Evolutionary conservation across 1,139 yeast species (phyloP), one percentile per base, ranked within the genome.

Genomic region (Scheffersomyces segobiensis): DNA sequence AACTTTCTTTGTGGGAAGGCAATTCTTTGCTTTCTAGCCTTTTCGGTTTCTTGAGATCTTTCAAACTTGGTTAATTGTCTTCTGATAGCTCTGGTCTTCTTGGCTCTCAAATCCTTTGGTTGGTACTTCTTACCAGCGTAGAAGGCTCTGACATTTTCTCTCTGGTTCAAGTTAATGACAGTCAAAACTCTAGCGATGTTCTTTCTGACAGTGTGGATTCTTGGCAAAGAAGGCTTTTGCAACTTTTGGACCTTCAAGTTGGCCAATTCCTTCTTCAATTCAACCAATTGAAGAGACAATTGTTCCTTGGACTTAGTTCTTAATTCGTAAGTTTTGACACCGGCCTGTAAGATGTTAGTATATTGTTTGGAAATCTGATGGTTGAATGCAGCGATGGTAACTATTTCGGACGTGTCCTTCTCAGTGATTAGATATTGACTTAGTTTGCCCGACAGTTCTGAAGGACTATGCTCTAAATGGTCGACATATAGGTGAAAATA

Each of bases 81-180:
- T 91, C 99, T 93, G 83, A 95, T 85, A 82, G 99, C 98, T 89
- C 98, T 95, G 84, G 99, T 95, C 90, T 95, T 91, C 93, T 95
- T 95, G 76, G 92, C 97, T 87, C 98, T 95, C 84, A 95, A 88
- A 81, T 93, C 98, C 87, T 93, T 93, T 86, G 99, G 99, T 81
- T 88, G 87, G 88, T 88, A 91, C 86, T 93, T 93, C 89, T 93
- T 93, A 84, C 93, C 97, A 72, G 87, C 87, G 95, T 93, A 93
- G 87, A 91, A 89, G 78, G 90, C 96, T 83, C 91, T 91, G 79
- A 92, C 97, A 73, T 90, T 88, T 70, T 89, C 93, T 85, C 99
- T 93, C 86, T 93, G 97, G 87, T 91, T 92, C 76, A 88, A 87
- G 95, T 91, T 93, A 85, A 95, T 92, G 83, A 93, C 85, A 72